Percentiles rank a stretch among this genome's conserved stretches.
phyloP scores from a whole-genome alignment of 768 basidiomycete species.

The Podaxis pistillaris region DNA sequence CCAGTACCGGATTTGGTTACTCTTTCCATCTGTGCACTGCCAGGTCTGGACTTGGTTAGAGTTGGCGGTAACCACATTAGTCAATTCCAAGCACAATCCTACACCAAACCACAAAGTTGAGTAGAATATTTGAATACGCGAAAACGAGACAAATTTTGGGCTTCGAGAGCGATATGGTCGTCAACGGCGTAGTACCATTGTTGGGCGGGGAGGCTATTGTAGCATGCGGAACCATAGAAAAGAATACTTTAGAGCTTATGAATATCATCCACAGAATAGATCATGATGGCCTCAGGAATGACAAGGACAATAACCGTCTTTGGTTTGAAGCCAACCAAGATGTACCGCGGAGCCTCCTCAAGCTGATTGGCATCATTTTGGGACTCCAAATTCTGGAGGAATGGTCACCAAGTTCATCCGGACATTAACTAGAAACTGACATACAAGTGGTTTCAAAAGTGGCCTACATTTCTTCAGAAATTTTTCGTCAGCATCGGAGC shows the following conservation, averaged over 20 bases:
- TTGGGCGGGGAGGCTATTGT: slow-evolving; percentile 31
- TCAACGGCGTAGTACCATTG: slow-evolving; percentile 31
- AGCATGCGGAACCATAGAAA: slow-evolving; percentile 18
- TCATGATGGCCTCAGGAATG: background rate
- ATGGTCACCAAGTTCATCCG: background rate
- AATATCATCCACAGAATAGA: background rate
- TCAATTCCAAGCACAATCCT: slow-evolving; percentile 30
- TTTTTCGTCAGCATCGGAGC: background rate
- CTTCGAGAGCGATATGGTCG: slow-evolving; percentile 27
- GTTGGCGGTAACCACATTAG: slow-evolving; percentile 27
- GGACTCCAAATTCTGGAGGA: background rate
- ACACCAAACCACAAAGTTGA: background rate
- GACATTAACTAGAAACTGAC: background rate
- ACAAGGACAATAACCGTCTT: background rate
- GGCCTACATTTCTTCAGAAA: background rate
- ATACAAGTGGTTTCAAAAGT: background rate
- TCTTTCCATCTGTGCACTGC: slow-evolving; percentile 28
- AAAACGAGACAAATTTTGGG: slow-evolving; percentile 19
- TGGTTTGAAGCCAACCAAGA: background rate
- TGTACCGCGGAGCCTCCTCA: background rate
- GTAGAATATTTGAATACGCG: background rate
- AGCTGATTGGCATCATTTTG: background rate
- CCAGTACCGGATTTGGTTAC: slow-evolving; percentile 28
- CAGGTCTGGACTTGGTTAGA: slow-evolving; percentile 30
- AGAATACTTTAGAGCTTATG: background rate